Base-by-base conservation (phyloP, 441 rosid genomes). In the Iberis amara region DNA sequence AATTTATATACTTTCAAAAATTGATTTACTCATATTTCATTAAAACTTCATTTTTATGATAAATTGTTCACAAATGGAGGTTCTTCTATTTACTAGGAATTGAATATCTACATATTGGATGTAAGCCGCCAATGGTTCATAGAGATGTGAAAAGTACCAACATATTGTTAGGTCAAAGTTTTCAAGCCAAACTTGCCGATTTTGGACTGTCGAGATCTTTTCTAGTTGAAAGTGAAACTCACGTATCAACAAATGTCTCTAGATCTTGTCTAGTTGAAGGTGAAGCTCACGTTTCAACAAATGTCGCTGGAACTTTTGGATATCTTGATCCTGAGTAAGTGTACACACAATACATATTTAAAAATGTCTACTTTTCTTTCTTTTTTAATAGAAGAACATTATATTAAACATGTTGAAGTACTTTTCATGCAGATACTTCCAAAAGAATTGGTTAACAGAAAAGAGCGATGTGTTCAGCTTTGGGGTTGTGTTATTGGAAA, bases 101-200 rank as follows among this genome's bases (percentile, higher is more conserved):
- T 28, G 78, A 74, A 39, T 77, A 74, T 35, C 56, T 78, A 11
- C 74, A 78, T 24, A 15, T 11, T 5, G 74, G 76, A 7, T 70
- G 72, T 31, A 75, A 65, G 4, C 78, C 80, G 1, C 68, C 65
- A 3, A 73, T 68, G n/a, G 47, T 73, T n/a, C 76, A 73, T 52
- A 57, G 80, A 65, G 80, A 75, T 66, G 67, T 78, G 7, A 73
- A 73, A 47, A 38, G 68, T 8, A 36, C 74, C 7, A 78, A 75
- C 43, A 75, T 75, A 40, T 38, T 78, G 11, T 27, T 75, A 23
- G 46, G 26, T 15, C 23, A 57, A 24, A 32, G 48, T 0, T 47
- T 57, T 32, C 62, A 65, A 24, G 78, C 68, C 1, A 64, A 64
- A 57, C 46, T 64, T 3, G 63, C 68, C 0, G 68, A 64, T n/a